These are phyloP conservation scores for Kwoniella sp. DNA, from an alignment of 768 basidiomycete genomes.

Conservation along the genomic window DNA sequence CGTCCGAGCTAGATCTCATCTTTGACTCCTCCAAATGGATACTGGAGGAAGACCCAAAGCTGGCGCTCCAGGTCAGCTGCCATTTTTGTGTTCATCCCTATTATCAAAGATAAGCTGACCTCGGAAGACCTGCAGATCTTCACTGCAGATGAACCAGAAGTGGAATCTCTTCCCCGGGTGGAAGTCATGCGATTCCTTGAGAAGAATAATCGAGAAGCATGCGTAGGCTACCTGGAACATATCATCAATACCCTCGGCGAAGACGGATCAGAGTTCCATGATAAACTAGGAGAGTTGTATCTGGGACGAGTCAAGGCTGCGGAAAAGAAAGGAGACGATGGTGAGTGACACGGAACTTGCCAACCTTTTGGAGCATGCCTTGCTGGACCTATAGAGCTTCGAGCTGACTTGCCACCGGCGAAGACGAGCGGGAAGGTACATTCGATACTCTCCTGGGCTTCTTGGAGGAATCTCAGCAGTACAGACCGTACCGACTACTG, in stretches of 20 bases:
- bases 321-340: conserved; percentile 61
- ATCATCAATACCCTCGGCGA: conserved; percentile 76
- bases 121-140: conserved; percentile 69
- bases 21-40: conserved; percentile 84
- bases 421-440: conserved; percentile 65
- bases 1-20: conserved; percentile 76
- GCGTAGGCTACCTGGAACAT: conserved; percentile 79
- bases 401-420: not conserved
- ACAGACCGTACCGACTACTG: conserved; percentile 77
- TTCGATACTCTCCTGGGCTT: conserved; percentile 77
- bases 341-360: conserved; percentile 56
- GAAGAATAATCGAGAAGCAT: conserved; percentile 62
- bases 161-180: conserved; percentile 74
- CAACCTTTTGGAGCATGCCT: too few relatives aligned
- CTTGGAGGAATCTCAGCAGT: conserved; percentile 70
- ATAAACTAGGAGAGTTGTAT: conserved; percentile 86
- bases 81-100: not conserved
- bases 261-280: conserved; percentile 70
- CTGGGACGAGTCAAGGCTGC: conserved; percentile 64
- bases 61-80: conserved; percentile 71
- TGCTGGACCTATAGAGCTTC: too few relatives aligned
- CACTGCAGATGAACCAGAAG: conserved; percentile 78
- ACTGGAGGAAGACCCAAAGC: conserved; percentile 70
- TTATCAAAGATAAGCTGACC: not conserved
- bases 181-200: conserved; percentile 79